Base-by-base conservation (phyloP, 257 asterid genomes). In the Solanum clarkiae region DNA sequence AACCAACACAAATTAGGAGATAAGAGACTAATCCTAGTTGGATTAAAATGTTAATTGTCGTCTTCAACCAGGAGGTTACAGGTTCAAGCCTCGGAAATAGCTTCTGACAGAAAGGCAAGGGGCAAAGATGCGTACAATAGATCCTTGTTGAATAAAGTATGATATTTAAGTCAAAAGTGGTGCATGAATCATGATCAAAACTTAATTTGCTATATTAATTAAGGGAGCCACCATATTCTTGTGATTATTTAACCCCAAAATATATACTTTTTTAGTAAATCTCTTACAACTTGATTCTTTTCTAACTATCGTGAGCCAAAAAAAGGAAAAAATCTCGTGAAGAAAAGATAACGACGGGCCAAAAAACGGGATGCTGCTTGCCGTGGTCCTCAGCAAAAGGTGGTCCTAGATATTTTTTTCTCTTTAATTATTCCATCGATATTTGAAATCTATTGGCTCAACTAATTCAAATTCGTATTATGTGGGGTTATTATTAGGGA, bases 351-450 rank as follows among this genome's bases (percentile, higher is more conserved):
- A 75, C 44, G 15, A 75, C 44, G 60, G 44, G 44, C 22, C 60
- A 22, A 74, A 14, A 62, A 49, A 47, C 0, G 60, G 44, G 42
- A 75, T 51, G 44, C 59, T 75, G 60, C 60, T 49, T 49, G 57
- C 44, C 22, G 15, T 75, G 44, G 81, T 49, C 60, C 81, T 49
- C n/a, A 13, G 60, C 60, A 75, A 75, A 75, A 47, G 81, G 60
- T 47, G 60, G 60, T 75, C 44, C 60, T 22, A 49, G 0, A 47
- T 75, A 12, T 0, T 8, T 18, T 17, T 70, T 17, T 18, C 53
- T 36, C 7, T 8, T 9, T 69, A 8, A 69, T 36, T 16, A 18
- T 17, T 40, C 16, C 0, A 2, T 29, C 1, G 3, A 22, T 62
- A 1, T 60, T 60, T 60, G 4, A 60, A n/a, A 2, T 60, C 3